Base-by-base conservation (phyloP, 257 asterid genomes). In the Scutellaria barbata region DNA sequence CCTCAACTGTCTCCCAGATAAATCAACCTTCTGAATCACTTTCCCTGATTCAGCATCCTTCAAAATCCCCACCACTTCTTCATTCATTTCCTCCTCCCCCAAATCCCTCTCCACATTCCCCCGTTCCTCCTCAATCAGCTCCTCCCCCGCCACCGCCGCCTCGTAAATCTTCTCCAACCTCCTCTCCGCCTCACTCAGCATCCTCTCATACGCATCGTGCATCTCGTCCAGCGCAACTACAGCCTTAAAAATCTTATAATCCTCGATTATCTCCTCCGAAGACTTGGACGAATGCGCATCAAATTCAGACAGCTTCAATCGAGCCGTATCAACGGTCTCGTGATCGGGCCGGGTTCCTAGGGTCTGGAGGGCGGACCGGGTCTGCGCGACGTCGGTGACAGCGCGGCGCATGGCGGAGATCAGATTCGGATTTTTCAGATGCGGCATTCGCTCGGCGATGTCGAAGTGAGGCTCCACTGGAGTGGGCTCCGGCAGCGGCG, bases 291-390 rank as follows among this genome's bases (percentile, higher is more conserved):
- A 63, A 1, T 77, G 74, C 1, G 78, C 85, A 1, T 82, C 88
- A 30, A 94, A 75, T 71, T 92, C 96, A 5, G 89, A 72, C 42
- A 95, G 53, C 65, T 81, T 84, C 56, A 81, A 46, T 64, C 86
- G 84, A 5, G 99, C 97, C 13, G 47, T 52, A 72, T 95, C 99
- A 16, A 95, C 87, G 7, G 87, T 58, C 89, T 95, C 99, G 80
- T 95, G 99, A 78, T 88, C 96, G 63, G 99, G 98, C 6, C 96
- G 88, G 66, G 81, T 85, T 0, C 98, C 99, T 3, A 95, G 85
- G 61, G 85, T 64, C 56, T 66, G 79, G 76, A 95, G 86, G 48
- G 81, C 70, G 35, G 95, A 85, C 74, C 99, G 89, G 68, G 96
- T 77, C 69, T 88, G 95, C 50, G 88, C 82, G 54, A 95, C 92